Percentiles rank a stretch among this genome's conserved stretches.
Evolutionary conservation across 805 yeast genomes (phyloP).

Genomic region (Blastobotrys americana): DNA sequence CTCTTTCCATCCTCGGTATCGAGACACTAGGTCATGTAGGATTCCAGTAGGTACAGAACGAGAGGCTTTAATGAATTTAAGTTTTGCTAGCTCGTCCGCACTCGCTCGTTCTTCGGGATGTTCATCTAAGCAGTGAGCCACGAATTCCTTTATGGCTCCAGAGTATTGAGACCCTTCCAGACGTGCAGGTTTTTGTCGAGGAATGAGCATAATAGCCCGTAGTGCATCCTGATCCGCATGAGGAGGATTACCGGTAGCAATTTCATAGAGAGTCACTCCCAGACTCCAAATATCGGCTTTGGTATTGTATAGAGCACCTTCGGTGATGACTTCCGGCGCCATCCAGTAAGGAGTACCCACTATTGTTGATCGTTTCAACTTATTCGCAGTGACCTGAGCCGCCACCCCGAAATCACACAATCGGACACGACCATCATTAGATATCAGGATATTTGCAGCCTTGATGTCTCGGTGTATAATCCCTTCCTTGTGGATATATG

Average conservation of each 20-base stretch:
- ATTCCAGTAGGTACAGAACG: slow-evolving; percentile 51
- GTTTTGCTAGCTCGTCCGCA: slow-evolving; percentile 76
- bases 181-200: slow-evolving; percentile 90
- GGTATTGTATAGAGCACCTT: slow-evolving; percentile 42
- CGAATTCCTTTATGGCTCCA: slow-evolving; percentile 67
- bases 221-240: slow-evolving; percentile 91
- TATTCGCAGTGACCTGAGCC: slow-evolving; percentile 73
- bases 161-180: slow-evolving; percentile 85
- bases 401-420: slow-evolving; percentile 99
- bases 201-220: slow-evolving; percentile 89
- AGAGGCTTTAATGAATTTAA: slow-evolving; percentile 62
- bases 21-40: slow-evolving; percentile 64
- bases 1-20: slow-evolving; percentile 49
- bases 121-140: slow-evolving; percentile 90
- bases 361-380: slow-evolving; percentile 81
- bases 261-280: slow-evolving; percentile 89
- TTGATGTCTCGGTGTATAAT: slow-evolving; percentile 95
- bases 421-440: slow-evolving; percentile 83
- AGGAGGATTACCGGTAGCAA: slow-evolving; percentile 97
- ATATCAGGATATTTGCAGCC: slow-evolving; percentile 88
- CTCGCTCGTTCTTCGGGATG: slow-evolving; percentile 80
- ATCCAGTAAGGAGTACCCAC: slow-evolving; percentile 59
- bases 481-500: slow-evolving; percentile 77
- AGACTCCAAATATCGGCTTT: slow-evolving; percentile 97
- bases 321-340: slow-evolving; percentile 46